Base-by-base conservation (phyloP, 805 yeast genomes). In the Sungouiella thailandica region DNA sequence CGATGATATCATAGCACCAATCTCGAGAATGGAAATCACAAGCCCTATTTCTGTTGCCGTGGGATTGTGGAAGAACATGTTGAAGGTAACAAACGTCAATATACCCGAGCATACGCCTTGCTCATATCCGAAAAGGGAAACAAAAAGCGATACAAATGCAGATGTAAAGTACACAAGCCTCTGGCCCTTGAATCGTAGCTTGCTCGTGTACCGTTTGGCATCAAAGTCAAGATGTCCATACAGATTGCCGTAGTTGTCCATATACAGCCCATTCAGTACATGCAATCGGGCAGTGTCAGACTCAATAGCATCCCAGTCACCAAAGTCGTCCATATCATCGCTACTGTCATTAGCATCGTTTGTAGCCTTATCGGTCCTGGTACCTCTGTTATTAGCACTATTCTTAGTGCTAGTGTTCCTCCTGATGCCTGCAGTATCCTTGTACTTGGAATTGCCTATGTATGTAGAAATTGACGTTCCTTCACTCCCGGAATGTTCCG, bases 91-190 rank as follows among this genome's bases (percentile, higher is more conserved):
- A 31, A 83, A 87, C 2, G 93, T 83, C 34, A 89, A 64, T 29
- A 89, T 77, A 2, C 96, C 95, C 29, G 88, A 78, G 76, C 89
- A 85, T 31, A 87, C 95, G 37, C 96, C 96, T 59, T 88, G 72
- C 40, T 65, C 70, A 46, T 47, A 47, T 8, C 51, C 51, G 13
- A 47, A 47, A 9, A 47, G 39, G 25, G 69, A 62, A 11, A 65
- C 70, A 37, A 65, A 65, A 11, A 65, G 45, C 31, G 71, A 65
- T 7, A 66, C 70, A 41, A 65, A 66, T 5, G 67, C 71, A 3
- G 70, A 62, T 7, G 70, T 66, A 49, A 65, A 65, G 43, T 66
- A 65, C 15, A 66, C 70, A 31, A 66, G 45, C 25, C 52, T 43
- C 29, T 48, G 61, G 18, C 72, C 72, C 44, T 65, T 66, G 47